Base-by-base conservation (phyloP, 2,329 filamentous ascomycete species). In the Aureobasidium subglaciale region DNA sequence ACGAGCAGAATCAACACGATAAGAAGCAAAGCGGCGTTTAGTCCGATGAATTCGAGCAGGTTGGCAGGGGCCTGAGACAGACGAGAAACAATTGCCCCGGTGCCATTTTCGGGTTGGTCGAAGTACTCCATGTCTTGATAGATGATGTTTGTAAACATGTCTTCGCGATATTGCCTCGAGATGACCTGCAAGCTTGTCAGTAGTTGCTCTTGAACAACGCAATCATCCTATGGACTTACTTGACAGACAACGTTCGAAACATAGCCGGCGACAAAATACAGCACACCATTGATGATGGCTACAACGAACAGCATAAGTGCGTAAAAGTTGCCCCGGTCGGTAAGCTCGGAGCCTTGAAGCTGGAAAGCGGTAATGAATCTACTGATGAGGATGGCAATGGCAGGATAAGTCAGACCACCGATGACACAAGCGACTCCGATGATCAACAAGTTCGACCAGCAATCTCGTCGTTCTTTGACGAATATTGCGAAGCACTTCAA, bases 401-500 rank as follows among this genome's bases (percentile, higher is more conserved):
- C 82, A 11, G 88, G 88, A 67, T 95, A 40, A 90, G 52, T 86
- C 89, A 35, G 22, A 58, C 84, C 86, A 68, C 90, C 91, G 58
- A 86, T 87, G 60, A 96, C 96, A 75, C 95, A 95, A 3, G 82
- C 83, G 37, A 77, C 83, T 63, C 95, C 88, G 43, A 95, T 78
- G 68, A 84, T 89, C 69, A 95, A 82, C 38, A 96, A 73, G 2
- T 84, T 85, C 79, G 83, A 87, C 1, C 93, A 73, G 1, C 82
- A 76, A 70, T 95, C 90, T 18, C 40, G 56, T 7, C 24, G 54
- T 43, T 78, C 70, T 4, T 71, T 71, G 72, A 67, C 43, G 15
- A 40, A 13, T 5, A 50, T 50, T 22, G 4, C 5, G 8, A 50
- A 22, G n/a, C 46, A 50, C 18, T 30, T 50, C 22, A 40, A 11